A percentile compares a stretch with the other conserved stretches of the same genome.
phyloP scores from a whole-genome alignment of 257 asterid genomes.

The Mitragyna speciosa region DNA sequence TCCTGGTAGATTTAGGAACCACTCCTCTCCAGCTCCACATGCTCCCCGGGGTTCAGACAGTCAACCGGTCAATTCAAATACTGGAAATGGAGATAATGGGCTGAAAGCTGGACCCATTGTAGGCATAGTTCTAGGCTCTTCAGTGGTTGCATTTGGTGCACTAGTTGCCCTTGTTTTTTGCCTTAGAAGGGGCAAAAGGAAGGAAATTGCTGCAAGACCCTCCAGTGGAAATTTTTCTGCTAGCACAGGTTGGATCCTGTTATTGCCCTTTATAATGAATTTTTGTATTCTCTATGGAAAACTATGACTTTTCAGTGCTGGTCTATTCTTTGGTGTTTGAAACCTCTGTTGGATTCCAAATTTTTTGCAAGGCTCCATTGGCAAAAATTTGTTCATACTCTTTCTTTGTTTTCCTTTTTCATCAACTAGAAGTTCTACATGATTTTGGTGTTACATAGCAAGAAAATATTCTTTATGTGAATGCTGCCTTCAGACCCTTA shows the following conservation, averaged over 20 bases:
- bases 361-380: background rate
- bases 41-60: conserved; percentile 43
- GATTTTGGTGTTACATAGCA: background rate
- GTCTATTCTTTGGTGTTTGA: background rate
- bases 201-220: conserved; percentile 74
- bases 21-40: conserved; percentile 46
- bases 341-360: background rate
- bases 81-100: conserved; percentile 47
- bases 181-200: conserved; percentile 57
- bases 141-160: conserved; percentile 43
- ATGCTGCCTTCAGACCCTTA: background rate
- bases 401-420: background rate
- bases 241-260: conserved; percentile 43
- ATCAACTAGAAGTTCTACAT: background rate
- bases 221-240: conserved; percentile 60
- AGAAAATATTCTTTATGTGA: background rate
- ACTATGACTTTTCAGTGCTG: background rate
- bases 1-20: conserved; percentile 60
- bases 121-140: conserved; percentile 81
- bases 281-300: background rate
- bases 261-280: conserved; percentile 21
- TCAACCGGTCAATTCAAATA: conserved; percentile 34
- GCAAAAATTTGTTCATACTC: background rate
- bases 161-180: conserved; percentile 62
- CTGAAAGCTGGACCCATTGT: conserved; percentile 67